Base-by-base conservation (phyloP, 306 rosid species). In the Urtica urens region DNA sequence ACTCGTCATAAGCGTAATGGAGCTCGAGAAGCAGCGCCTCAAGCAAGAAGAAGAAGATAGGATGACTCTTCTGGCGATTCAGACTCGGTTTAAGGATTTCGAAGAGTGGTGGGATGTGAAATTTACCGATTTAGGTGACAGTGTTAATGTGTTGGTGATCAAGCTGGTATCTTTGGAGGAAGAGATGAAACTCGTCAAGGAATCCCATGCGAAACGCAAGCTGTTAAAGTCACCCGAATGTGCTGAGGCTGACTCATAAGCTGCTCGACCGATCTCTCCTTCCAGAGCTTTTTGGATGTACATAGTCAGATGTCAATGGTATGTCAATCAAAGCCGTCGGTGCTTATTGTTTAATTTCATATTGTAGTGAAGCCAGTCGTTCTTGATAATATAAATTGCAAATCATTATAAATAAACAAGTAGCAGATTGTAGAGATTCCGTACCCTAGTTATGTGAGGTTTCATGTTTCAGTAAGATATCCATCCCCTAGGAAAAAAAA, bases 11-110 rank as follows among this genome's bases (percentile, higher is more conserved):
- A 85, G 85, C 67, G 70, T 60, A 51, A 46, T 50, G 72, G 99
- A 90, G 50, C 66, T 90, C 55, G 99, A 82, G 49, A 79, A 68
- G 83, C 80, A 62, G 24, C 76, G 73, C 5, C 46, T 70, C 63
- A 85, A 69, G 74, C 81, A 64, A 67, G 95, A 80, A 79, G 95
- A 82, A 58, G 99, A 90, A 65, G 87, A 85, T 23, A 77, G 75
- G 74, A 6, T 58, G 34, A 69, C 21, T 21, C 59, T 70, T 24
- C 16, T 68, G 53, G 46, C 45, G 46, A 46, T 69, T 24, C 78
- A 90, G 53, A 75, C 46, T 62, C 71, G 59, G 61, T 24, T 62
- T 18, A 64, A 34, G 57, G 82, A 75, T 37, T 53, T 84, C 57
- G 95, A 81, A 64, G 68, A 28, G 30, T 63, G 68, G 41, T 77